These are phyloP conservation scores for Stentor roeselii DNA, from an alignment of 73 alveolate genomes.

Conservation along the genomic window DNA sequence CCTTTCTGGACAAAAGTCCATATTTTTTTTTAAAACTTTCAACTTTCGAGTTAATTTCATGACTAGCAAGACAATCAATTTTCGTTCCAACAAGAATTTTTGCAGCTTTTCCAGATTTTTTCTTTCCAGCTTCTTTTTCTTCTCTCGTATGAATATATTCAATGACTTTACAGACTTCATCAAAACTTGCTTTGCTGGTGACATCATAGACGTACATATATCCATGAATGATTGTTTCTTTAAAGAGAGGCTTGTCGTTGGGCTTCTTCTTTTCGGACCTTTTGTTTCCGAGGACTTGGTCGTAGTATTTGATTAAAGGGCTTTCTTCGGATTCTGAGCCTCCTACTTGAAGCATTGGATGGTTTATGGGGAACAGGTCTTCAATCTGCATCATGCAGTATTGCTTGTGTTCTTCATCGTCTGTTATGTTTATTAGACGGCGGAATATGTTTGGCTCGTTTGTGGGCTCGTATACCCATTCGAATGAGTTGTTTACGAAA, in stretches of 20 bases:
- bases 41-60: background rate
- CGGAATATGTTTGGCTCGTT: background rate
- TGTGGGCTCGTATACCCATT: constrained; percentile 31
- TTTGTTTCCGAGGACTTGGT: constrained; percentile 6
- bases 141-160: constrained; percentile 7
- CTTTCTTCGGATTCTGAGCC: background rate
- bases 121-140: constrained; percentile 25
- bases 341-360: background rate
- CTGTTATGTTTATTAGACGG: constrained; percentile 13
- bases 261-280: background rate
- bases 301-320: background rate
- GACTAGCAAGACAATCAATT: constrained; percentile 1
- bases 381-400: constrained; percentile 30
- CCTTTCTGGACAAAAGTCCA: background rate
- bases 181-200: background rate
- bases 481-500: constrained; percentile 1
- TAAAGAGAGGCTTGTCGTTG: background rate
- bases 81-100: constrained; percentile 30
- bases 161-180: constrained; percentile 15
- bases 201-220: constrained; percentile 19
- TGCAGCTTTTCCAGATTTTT: background rate
- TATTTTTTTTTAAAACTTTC: constrained; percentile 11
- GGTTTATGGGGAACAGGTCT: constrained; percentile 24
- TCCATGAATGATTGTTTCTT: constrained; percentile 3
- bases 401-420: constrained; percentile 28